Base-by-base conservation (phyloP, 257 asterid species). In the Cynanchum wilfordii region DNA sequence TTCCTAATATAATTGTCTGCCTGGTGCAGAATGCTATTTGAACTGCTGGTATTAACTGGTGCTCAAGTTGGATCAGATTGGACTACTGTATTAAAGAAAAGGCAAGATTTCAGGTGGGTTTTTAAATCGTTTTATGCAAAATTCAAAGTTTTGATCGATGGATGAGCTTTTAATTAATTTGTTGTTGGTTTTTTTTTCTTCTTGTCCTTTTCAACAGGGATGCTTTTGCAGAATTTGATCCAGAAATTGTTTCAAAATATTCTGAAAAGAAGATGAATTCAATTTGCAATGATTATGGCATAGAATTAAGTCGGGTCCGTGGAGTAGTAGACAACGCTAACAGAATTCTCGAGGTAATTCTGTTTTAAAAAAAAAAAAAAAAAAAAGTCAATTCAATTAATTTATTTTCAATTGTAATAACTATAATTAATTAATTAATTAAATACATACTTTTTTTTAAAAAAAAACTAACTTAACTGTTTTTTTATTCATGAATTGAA, bases 61-160 rank as follows among this genome's bases (percentile, higher is more conserved):
- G 96, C 96, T 12, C 97, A 91, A 86, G 88, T 91, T 45, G 97
- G 97, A 80, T 91, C 96, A 54, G 96, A 89, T 49, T 89, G 97
- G 97, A 83, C 87, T 71, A 80, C 89, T 1, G 97, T 91, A 20
- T 68, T 91, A 79, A 86, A 82, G 83, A 89, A 52, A 77, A 80
- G 96, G 84, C 78, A 85, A 72, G 86, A 85, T 63, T 84, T 79
- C 79, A 80, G 88, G 88, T 84, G 79, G 64, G 69, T 30, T 57
- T 40, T 30, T 2, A 17, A 0, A 47, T 47, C 2, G 15, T 45
- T 16, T 5, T 10, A 2, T 42, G 69, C 7, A 6, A 67, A 62
- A 67, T 22, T 16, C 44, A 67, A 60, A 49, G 58, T 56, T 66
- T n/a, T 51, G 50, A 13, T 30, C 49, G 38, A 33, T 33, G 5